These are phyloP conservation scores for Sistotremastrum suecicum DNA, from an alignment of 768 basidiomycete species.

Conservation along the genomic window DNA sequence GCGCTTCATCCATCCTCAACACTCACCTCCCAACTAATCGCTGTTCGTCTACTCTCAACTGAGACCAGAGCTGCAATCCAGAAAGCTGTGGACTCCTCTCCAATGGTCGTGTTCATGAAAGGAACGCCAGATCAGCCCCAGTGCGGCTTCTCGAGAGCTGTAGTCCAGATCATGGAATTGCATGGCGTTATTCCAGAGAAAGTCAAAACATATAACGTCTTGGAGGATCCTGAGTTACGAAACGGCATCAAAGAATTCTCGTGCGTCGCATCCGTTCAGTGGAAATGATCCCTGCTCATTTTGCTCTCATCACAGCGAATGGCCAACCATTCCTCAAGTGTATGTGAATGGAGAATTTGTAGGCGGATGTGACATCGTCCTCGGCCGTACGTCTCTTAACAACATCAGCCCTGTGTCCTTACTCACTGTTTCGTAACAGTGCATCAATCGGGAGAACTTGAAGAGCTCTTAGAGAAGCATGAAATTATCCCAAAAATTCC, in stretches of 20 bases:
- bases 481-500: slow-evolving; percentile 46
- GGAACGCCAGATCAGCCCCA: slow-evolving; percentile 77
- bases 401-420: background rate
- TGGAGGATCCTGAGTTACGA: slow-evolving; percentile 75
- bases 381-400: slow-evolving; percentile 53
- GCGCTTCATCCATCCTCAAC: no score
- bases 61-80: slow-evolving; percentile 52
- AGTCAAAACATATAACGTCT: slow-evolving; percentile 79
- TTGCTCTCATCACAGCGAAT: slow-evolving; percentile 44
- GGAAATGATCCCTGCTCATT: background rate
- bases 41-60: slow-evolving; percentile 39
- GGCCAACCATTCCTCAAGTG: slow-evolving; percentile 95
- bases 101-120: slow-evolving; percentile 97
- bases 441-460: slow-evolving; percentile 94
- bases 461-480: slow-evolving; percentile 60
- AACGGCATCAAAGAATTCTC: slow-evolving; percentile 91
- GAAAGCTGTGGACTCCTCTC: slow-evolving; percentile 56
- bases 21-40: no score
- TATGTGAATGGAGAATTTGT: slow-evolving; percentile 93
- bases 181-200: slow-evolving; percentile 72
- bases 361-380: slow-evolving; percentile 90
- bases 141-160: slow-evolving; percentile 94
- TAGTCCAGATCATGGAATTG: slow-evolving; percentile 76
- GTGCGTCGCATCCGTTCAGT: slow-evolving; percentile 35
- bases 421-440: slow-evolving; percentile 30